Percentiles rank a stretch among this genome's conserved stretches.
These are phyloP conservation scores for Candida odintsovae DNA, from an alignment of 805 yeast genomes.

Conservation along the genomic window DNA sequence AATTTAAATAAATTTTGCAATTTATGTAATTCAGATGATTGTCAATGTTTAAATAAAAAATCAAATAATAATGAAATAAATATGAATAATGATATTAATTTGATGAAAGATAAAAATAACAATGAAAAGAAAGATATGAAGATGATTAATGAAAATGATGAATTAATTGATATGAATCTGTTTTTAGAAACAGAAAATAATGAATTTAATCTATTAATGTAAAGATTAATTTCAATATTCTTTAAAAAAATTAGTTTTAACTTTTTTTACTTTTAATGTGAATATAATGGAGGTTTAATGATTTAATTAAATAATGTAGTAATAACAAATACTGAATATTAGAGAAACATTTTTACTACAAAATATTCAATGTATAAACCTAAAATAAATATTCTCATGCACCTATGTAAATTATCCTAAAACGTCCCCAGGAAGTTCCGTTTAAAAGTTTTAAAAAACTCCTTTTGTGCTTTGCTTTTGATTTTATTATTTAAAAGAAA, in stretches of 20 bases:
- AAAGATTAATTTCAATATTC: background rate
- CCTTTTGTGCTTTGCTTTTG: too few species aligned
- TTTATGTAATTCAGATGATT: slow-evolving; percentile 11
- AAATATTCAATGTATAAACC: too few species aligned
- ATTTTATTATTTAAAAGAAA: slow-evolving; percentile 7
- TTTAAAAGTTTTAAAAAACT: too few species aligned
- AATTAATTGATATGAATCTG: slow-evolving; percentile 7
- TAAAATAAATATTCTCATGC: too few species aligned
- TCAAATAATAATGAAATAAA: background rate
- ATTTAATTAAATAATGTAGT: too few species aligned
- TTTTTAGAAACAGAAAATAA: background rate
- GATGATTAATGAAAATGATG: slow-evolving; percentile 10
- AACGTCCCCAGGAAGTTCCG: too few species aligned
- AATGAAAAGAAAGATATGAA: slow-evolving; percentile 1
- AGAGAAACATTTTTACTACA: too few species aligned
- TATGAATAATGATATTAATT: background rate
- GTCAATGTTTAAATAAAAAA: slow-evolving; percentile 13
- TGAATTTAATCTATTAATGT: background rate
- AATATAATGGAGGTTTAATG: too few species aligned
- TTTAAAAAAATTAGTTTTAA: too few species aligned
- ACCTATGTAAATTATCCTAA: too few species aligned
- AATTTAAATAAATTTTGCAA: slow-evolving; percentile 8
- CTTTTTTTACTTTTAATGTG: too few species aligned
- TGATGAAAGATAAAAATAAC: background rate
- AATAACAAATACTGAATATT: too few species aligned